Evolutionary conservation across 2,329 filamentous ascomycete species (phyloP).

Genomic region (Fusarium buharicum): DNA sequence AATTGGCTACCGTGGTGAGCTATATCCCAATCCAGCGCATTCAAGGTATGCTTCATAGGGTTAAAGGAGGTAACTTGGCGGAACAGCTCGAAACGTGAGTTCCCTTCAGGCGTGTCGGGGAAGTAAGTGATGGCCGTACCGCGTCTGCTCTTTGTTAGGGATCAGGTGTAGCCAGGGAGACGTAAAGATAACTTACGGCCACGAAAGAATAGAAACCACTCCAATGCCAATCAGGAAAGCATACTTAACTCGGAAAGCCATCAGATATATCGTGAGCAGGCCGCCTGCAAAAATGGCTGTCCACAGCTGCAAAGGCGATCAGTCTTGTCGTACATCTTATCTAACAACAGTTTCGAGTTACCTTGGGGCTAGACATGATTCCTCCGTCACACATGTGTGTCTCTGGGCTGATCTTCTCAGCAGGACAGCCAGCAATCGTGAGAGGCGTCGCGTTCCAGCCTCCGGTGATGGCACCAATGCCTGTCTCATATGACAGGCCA

Average conservation of each 20-base stretch:
- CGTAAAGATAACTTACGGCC: conserved; percentile 67
- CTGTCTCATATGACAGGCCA: conserved; percentile 77
- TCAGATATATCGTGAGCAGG: conserved; percentile 76
- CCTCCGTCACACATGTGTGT: conserved; percentile 37
- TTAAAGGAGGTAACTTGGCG: conserved; percentile 82
- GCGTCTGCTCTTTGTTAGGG: conserved; percentile 15
- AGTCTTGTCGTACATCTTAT: neutral
- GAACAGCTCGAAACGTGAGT: conserved; percentile 80
- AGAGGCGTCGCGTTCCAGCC: conserved; percentile 68
- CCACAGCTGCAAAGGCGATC: conserved; percentile 64
- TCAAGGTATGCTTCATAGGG: conserved; percentile 71
- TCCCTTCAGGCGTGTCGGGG: conserved; percentile 72
- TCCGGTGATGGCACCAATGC: conserved; percentile 79
- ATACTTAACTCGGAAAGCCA: conserved; percentile 84
- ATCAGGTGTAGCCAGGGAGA: accelerated
- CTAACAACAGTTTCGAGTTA: neutral
- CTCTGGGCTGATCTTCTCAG: conserved; percentile 21
- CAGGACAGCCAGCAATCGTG: conserved; percentile 73
- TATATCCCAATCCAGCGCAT: conserved; percentile 76
- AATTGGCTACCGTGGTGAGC: conserved; percentile 74
- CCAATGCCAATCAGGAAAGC: conserved; percentile 82
- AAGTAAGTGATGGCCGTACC: conserved; percentile 78
- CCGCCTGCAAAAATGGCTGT: conserved; percentile 83
- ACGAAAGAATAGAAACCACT: conserved; percentile 82
- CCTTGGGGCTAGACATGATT: conserved; percentile 38